Evolutionary conservation across 1,139 yeast species (phyloP).

Genomic region (Lodderomyces oxycetoniae): DNA sequence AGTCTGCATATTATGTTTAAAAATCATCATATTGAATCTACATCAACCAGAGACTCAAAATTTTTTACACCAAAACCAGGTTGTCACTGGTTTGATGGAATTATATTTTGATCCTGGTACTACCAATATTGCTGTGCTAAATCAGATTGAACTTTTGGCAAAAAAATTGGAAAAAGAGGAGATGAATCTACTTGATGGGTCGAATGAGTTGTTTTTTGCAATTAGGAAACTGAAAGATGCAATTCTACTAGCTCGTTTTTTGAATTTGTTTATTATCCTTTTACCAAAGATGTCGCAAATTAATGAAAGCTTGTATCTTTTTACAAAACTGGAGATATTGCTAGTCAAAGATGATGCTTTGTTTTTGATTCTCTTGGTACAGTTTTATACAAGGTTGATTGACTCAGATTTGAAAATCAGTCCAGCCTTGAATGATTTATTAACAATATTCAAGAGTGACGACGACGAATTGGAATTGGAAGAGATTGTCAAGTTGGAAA

Average conservation of each 20-base stretch:
- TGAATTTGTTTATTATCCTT: constrained; percentile 17
- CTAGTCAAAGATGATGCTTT: constrained; percentile 23
- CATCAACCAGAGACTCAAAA: constrained; percentile 15
- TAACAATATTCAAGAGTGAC: constrained; percentile 10
- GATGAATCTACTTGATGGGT: constrained; percentile 10
- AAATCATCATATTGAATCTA: constrained; percentile 18
- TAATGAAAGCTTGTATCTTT: constrained; percentile 12
- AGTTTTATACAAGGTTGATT: constrained; percentile 26
- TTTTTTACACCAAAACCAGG: constrained; percentile 15
- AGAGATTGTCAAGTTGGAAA: constrained; percentile 10
- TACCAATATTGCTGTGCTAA: constrained; percentile 15
- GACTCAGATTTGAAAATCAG: constrained; percentile 12
- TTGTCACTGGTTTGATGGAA: constrained; percentile 7
- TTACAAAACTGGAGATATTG: constrained; percentile 15
- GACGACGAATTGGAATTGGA: constrained; percentile 10
- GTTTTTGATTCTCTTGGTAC: constrained; percentile 22
- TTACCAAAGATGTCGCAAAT: constrained; percentile 9
- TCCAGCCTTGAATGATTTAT: constrained; percentile 14
- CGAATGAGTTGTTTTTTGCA: constrained; percentile 4
- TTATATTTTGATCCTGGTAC: constrained; percentile 10
- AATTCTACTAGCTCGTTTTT: constrained; percentile 20
- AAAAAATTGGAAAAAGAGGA: constrained; percentile 8
- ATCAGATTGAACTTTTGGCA: constrained; percentile 20
- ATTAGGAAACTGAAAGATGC: constrained; percentile 14
- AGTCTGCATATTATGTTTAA: constrained; percentile 17